Evolutionary conservation across 441 rosid species (phyloP), one percentile per base, ranked within the genome.

Genomic region (Sinapis alba): DNA sequence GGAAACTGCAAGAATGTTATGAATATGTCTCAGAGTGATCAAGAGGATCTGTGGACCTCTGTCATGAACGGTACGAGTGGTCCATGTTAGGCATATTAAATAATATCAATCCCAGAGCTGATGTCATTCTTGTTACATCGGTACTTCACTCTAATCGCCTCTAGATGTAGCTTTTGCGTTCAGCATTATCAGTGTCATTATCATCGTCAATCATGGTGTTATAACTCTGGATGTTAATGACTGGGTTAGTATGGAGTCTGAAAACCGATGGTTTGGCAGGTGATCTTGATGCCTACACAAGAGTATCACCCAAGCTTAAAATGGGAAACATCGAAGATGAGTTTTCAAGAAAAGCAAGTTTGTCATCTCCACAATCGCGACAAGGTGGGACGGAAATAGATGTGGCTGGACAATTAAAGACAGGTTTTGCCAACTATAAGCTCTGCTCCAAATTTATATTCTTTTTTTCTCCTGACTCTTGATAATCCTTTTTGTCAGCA

Each of bases 1-100:
- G 97, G 96, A 73, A 90, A 86, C 74, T 87, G 90, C 95, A 93
- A 93, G 85, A 93, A 89, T 80, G 87, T 93, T 59, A 93, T 93
- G 98, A 84, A 87, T 80, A 86, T 89, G 92, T 90, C 98, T 57
- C 95, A 89, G 73, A 83, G 88, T 78, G 97, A 92, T 84, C 97
- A 92, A 75, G 68, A 78, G 80, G 94, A 92, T 74, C 84, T 92
- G 6, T 92, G 97, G 97, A 78, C 58, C 41, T 86, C 91, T 61
- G 89, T 92, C 66, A 80, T 88, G 84, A 84, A 85, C 51, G 92
- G 97, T 92, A 87, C 24, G 82, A 34, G 19, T 53, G 53, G 54
- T 62, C 9, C 23, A n/a, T 58, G 6, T 51, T 61, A 54, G 38
- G 38, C 60, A 45, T 43, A 58, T 21, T 12, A 9, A 12, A 10